Percentiles rank a stretch among this genome's conserved stretches.
Evolutionary conservation across 345 rosid genomes (phyloP).

Genomic region (Carallia brachiata): DNA sequence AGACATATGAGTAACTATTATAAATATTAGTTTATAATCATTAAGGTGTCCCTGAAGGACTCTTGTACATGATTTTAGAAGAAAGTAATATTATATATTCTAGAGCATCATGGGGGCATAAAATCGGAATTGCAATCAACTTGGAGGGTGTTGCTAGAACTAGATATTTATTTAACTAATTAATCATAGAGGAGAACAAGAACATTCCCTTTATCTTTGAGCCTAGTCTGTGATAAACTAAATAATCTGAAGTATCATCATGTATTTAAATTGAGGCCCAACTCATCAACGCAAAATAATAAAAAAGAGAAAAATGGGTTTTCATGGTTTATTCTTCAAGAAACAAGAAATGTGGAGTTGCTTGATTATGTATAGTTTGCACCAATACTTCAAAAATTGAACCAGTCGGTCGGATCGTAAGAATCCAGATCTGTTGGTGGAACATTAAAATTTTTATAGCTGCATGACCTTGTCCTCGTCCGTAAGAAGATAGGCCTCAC

Average conservation of each 20-base stretch:
- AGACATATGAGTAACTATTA: no score
- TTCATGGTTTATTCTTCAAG: background rate
- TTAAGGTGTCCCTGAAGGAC: no score
- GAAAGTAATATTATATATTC: conserved; percentile 2
- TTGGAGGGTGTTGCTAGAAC: conserved; percentile 8
- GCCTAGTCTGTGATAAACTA: conserved; percentile 19
- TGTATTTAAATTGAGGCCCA: background rate
- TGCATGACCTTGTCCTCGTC: no score
- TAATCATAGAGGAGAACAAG: background rate
- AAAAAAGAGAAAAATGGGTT: background rate
- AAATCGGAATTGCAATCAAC: conserved; percentile 17
- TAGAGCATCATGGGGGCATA: background rate
- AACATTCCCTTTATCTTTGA: conserved; percentile 18
- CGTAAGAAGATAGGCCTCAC: no score
- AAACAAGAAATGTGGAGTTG: no score
- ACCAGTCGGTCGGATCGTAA: no score
- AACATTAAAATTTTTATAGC: no score
- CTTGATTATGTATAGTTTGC: no score
- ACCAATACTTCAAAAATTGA: no score
- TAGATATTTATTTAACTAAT: background rate
- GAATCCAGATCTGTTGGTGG: no score
- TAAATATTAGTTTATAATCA: no score
- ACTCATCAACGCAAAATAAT: background rate
- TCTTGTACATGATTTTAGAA: conserved; percentile 13
- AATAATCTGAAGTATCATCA: conserved; percentile 3